Percentiles rank a stretch among this genome's conserved stretches.
phyloP scores from a whole-genome alignment of 495 filamentous ascomycete species.

The Penicillium taxi region DNA sequence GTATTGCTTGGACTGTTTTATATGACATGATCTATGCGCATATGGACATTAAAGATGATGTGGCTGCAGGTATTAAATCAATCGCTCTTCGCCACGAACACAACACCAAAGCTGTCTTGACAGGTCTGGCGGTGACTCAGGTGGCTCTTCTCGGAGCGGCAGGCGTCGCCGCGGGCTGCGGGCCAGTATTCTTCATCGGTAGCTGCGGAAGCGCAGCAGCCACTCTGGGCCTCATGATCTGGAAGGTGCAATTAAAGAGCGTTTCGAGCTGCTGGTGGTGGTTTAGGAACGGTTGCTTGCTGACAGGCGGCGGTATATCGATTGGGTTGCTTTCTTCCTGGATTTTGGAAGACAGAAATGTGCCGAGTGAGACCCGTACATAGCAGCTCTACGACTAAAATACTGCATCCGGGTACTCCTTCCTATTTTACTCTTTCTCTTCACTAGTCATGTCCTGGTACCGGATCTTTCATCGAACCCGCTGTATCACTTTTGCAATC shows the following conservation, averaged over 20 bases:
- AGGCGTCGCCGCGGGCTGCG: slow-evolving; percentile 63
- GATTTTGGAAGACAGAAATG: too few species aligned
- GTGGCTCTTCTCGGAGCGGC: slow-evolving; percentile 71
- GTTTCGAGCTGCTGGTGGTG: slow-evolving; percentile 93
- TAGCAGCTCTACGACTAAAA: too few species aligned
- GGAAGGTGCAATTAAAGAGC: slow-evolving; percentile 73
- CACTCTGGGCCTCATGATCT: slow-evolving; percentile 80
- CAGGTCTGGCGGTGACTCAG: slow-evolving; percentile 65
- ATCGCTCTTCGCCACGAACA: slow-evolving; percentile 85
- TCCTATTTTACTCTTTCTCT: too few species aligned
- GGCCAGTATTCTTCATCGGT: slow-evolving; percentile 76
- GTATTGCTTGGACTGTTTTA: slow-evolving; percentile 86
- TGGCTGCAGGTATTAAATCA: slow-evolving; percentile 87
- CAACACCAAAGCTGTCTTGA: slow-evolving; percentile 79
- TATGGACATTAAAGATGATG: slow-evolving; percentile 95
- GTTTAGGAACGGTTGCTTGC: slow-evolving; percentile 71
- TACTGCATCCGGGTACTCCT: too few species aligned
- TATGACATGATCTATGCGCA: slow-evolving; percentile 99
- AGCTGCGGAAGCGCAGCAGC: slow-evolving; percentile 75
- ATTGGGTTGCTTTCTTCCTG: slow-evolving; percentile 53
- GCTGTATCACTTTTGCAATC: too few species aligned
- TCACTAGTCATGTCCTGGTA: too few species aligned
- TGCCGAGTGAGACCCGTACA: too few species aligned
- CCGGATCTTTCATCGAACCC: too few species aligned
- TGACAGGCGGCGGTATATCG: slow-evolving; percentile 61